Evolutionary conservation across 441 rosid species (phyloP), one percentile per base, ranked within the genome.

Genomic region (Cnidoscolus chayamansa): DNA sequence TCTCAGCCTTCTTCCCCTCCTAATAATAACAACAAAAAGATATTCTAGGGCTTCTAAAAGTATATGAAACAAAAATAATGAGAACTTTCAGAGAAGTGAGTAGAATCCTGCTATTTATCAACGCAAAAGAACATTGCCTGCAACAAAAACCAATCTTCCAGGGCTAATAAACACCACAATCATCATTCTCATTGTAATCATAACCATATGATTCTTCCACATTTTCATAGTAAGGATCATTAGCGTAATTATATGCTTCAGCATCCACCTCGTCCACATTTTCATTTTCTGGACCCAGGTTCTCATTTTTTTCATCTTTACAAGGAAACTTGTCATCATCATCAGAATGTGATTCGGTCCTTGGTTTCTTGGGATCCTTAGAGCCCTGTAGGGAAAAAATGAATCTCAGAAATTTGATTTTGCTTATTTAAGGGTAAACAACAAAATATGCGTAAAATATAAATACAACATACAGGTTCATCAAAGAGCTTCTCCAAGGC

Each of bases 401-500:
- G 49, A 56, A 67, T 61, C 51, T 50, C 57, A 25, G 15, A 13
- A 71, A 53, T n/a, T 53, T 2, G 7, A 53, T 16, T 64, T 6
- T 50, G 47, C 30, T 10, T 35, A 10, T 60, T 17, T 30, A 19
- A 2, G 68, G 30, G 32, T 64, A 17, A 64, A n/a, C 2, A 43
- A 37, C 71, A 17, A 55, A 17, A 56, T 20, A n/a, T 13, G 64
- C 9, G 17, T 30, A 53, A 43, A 35, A 53, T 9, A 71, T 31
- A 1, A 48, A 19, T 47, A 25, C 54, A 70, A 76, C 92, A 51
- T 82, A 92, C 94, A 8, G 87, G 75, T 68, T 82, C 84, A 50
- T 82, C 84, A 35, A 90, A 88, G 65, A 92, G 92, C 75, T 89
- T 83, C 63, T 84, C 87, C 85, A 90, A 77, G 7, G 77, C 84